phyloP scores from a whole-genome alignment of 176 grass and related monocot genomes.

The Pontederia crassipes region DNA sequence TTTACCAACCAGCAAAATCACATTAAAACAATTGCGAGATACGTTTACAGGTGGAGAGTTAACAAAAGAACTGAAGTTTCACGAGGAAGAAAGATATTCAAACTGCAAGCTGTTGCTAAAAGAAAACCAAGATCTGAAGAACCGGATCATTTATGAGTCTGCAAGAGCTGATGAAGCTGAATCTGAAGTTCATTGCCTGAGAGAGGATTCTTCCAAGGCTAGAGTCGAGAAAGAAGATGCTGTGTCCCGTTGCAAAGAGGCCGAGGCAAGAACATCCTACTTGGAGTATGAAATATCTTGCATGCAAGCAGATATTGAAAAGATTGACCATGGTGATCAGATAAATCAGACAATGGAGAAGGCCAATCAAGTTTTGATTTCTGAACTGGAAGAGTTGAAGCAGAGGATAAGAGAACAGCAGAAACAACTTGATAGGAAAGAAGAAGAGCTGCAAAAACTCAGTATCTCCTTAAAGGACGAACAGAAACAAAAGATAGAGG shows the following conservation, averaged over 20 bases:
- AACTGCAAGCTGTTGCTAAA: constrained; percentile 69
- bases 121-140: constrained; percentile 93
- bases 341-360: constrained; percentile 54
- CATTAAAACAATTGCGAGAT: background rate
- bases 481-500: constrained; percentile 60
- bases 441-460: constrained; percentile 64
- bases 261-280: constrained; percentile 42
- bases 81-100: background rate
- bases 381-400: constrained; percentile 65
- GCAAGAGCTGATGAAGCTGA: constrained; percentile 41
- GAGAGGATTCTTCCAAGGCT: constrained; percentile 42
- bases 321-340: constrained; percentile 54
- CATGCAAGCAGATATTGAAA: constrained; percentile 70
- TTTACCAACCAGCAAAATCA: background rate
- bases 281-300: constrained; percentile 62
- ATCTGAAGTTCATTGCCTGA: constrained; percentile 45
- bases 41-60: background rate
- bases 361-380: constrained; percentile 43
- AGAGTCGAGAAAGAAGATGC: constrained; percentile 60
- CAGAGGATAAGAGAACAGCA: constrained; percentile 19
- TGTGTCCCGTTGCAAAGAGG: constrained; percentile 49
- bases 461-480: constrained; percentile 72
- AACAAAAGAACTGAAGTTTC: background rate
- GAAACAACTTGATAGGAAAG: constrained; percentile 37
- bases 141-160: constrained; percentile 44